Conservation (phyloP, 441 rosid genomes). For the Rhodomyrtus psidioides region DNA sequence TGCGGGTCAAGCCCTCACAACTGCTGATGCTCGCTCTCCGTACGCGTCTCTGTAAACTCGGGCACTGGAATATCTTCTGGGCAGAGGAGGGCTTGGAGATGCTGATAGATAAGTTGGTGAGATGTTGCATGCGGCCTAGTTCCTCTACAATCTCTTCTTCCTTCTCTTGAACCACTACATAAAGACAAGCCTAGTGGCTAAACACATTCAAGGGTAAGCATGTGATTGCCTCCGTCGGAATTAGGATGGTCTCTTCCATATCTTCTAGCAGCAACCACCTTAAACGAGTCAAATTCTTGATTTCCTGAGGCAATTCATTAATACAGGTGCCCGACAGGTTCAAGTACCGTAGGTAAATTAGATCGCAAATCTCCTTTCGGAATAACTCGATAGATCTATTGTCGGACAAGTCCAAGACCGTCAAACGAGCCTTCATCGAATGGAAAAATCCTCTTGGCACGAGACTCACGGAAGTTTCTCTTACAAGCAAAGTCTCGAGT, state of each 20-base stretch:
- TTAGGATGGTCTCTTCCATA: no score
- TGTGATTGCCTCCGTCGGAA: neutral
- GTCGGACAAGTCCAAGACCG: rapidly evolving
- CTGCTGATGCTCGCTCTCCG: neutral
- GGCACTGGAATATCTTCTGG: neutral
- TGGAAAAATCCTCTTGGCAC: neutral
- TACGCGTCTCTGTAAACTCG: neutral
- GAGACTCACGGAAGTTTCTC: rapidly evolving
- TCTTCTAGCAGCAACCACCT: neutral
- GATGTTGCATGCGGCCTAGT: neutral
- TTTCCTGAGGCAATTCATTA: rapidly evolving
- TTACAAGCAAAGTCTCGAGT: neutral
- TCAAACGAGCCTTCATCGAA: neutral
- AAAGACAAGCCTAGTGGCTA: no score
- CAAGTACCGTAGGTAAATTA: neutral
- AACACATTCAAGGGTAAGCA: neutral
- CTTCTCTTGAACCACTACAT: no score
- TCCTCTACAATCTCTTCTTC: neutral
- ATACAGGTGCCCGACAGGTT: rapidly evolving
- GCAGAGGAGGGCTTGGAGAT: neutral
- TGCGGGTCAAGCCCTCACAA: neutral
- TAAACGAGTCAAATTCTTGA: neutral
- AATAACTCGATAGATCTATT: rapidly evolving
- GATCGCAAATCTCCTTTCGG: neutral
- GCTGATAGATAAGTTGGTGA: neutral